Base-by-base conservation (phyloP, 441 rosid genomes). In the Gossypium schwendimanii region DNA sequence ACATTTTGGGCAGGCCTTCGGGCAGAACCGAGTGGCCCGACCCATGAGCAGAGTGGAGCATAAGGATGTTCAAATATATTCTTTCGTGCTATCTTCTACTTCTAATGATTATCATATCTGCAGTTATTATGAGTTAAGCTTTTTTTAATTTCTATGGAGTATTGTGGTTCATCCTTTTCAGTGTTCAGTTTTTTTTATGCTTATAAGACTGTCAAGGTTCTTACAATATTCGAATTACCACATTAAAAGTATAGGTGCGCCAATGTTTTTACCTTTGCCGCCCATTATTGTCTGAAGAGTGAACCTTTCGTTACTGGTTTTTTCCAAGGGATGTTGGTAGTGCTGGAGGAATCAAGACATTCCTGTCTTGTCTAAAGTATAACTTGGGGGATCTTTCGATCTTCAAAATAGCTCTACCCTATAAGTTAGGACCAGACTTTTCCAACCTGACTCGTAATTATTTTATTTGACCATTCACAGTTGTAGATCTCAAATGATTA, bases 331-430 rank as follows among this genome's bases (percentile, higher is more conserved):
- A 39, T 23, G 21, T 47, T 24, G 3, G 23, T 12, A 24, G 39
- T 24, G 70, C n/a, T 14, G 44, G 57, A 66, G 57, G 70, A 47
- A 66, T 66, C 55, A 47, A 47, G 70, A 47, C 57, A 66, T 66
- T 47, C 53, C 41, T 66, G 41, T 65, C 8, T 8, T 47, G 57
- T 24, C 17, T 24, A 23, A 69, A 53, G 41, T 44, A 12, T 63
- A 23, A 60, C 12, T 2, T 31, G 24, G 54, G 23, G 70, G n/a
- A 67, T 31, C 33, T 31, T 31, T 31, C 33, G 5, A 31, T 31
- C 6, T 31, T 31, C 33, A 31, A 31, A 31, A 31, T 4, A 31
- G 33, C 33, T 4, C 33, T 4, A 4, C 33, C 1, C 33, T 28
- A 1, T 28, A 28, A 28, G 33, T 28, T 31, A 31, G 1, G 33